Evolutionary conservation across 768 basidiomycete species (phyloP).

Genomic region (Dacryopinax primogenitus): DNA sequence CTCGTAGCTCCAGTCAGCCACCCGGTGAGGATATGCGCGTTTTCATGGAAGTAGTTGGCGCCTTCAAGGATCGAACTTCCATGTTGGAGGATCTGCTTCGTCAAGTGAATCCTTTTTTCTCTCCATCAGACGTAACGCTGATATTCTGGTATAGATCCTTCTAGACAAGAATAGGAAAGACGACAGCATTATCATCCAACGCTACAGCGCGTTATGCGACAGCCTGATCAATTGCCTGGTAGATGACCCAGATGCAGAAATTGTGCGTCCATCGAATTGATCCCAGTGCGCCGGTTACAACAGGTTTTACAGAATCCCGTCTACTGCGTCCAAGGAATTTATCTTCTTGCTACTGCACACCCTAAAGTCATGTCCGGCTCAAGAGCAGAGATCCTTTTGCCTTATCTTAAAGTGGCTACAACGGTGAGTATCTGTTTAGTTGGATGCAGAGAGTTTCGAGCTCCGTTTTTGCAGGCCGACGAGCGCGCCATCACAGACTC

Average conservation of each 20-base stretch:
- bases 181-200: conserved; percentile 41
- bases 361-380: conserved; percentile 70
- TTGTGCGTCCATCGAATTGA: conserved; percentile 32
- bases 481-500: conserved; percentile 77
- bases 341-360: conserved; percentile 69
- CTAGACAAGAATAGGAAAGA: conserved; percentile 51
- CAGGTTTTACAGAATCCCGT: conserved; percentile 47
- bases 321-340: conserved; percentile 74
- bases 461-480: conserved; percentile 41
- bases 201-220: conserved; percentile 74
- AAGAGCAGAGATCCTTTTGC: conserved; percentile 74
- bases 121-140: conserved; percentile 3
- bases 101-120: conserved; percentile 30
- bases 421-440: conserved; percentile 39
- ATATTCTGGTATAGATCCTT: conserved; percentile 38
- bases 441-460: background rate
- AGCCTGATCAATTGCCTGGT: conserved; percentile 76
- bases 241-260: conserved; percentile 70
- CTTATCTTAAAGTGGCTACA: conserved; percentile 74
- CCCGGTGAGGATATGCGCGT: background rate
- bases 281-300: background rate
- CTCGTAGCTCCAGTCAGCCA: conserved; percentile 16
- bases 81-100: conserved; percentile 75
- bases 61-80: conserved; percentile 71
- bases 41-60: conserved; percentile 68